Evolutionary conservation across 1,284 basidiomycete genomes (phyloP).

Genomic region (Tilletia caries): DNA sequence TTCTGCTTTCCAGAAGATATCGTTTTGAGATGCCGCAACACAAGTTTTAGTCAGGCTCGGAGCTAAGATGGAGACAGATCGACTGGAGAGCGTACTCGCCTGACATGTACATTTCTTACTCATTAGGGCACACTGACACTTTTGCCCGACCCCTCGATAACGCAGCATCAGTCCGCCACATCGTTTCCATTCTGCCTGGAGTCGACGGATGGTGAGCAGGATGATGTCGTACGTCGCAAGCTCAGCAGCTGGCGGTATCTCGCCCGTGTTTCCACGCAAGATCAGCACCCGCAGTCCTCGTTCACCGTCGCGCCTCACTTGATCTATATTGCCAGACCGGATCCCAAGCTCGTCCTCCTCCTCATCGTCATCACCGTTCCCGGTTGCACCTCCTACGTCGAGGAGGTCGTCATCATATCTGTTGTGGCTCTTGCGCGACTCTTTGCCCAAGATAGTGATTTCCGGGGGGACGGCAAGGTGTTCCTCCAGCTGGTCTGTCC

Average conservation of each 20-base stretch:
- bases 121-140: too few species aligned
- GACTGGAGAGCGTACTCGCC: too few species aligned
- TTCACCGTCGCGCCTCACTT: not conserved
- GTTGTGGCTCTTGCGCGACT: too few species aligned
- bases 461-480: not conserved
- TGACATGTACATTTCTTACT: too few species aligned
- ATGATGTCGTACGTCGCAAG: not conserved
- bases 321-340: not conserved
- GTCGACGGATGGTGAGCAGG: not conserved
- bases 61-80: too few species aligned
- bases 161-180: not conserved
- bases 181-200: not conserved
- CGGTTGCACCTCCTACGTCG: not conserved
- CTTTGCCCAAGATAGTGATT: not conserved
- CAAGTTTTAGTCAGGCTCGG: too few species aligned
- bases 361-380: not conserved
- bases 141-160: too few species aligned
- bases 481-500: not conserved
- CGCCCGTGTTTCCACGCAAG: not conserved
- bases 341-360: not conserved
- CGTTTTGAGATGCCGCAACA: too few species aligned
- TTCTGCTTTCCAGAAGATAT: too few species aligned
- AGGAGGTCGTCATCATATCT: too few species aligned
- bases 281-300: not conserved
- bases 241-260: not conserved